phyloP scores from a whole-genome alignment of 805 yeast genomes.

The Barnettozyma populi region DNA sequence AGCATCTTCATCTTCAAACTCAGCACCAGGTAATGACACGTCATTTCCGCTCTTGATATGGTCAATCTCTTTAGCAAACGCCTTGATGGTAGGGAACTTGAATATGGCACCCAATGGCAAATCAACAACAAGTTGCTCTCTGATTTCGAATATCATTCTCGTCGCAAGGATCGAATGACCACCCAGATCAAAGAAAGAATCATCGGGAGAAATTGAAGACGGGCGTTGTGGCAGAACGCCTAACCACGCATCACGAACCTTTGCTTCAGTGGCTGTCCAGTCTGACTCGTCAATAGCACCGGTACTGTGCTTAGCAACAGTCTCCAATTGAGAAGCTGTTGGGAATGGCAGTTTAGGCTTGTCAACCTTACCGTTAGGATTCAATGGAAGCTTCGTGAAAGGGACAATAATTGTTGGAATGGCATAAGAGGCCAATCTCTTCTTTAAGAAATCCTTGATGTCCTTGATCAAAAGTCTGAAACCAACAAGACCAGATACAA shows the following conservation, averaged over 20 bases:
- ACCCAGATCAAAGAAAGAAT: slow-evolving; percentile 94
- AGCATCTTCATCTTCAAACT: slow-evolving; percentile 13
- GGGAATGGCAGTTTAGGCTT: slow-evolving; percentile 97
- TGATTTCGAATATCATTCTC: slow-evolving; percentile 88
- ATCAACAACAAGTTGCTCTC: slow-evolving; percentile 72
- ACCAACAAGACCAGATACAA: slow-evolving; percentile 72
- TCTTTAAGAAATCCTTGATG: slow-evolving; percentile 76
- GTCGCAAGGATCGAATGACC: slow-evolving; percentile 98
- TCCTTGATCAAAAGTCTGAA: slow-evolving; percentile 75
- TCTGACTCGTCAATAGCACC: slow-evolving; percentile 41
- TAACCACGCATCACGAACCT: slow-evolving; percentile 80
- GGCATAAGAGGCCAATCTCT: slow-evolving; percentile 87
- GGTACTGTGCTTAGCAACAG: slow-evolving; percentile 53
- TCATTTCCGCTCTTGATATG: slow-evolving; percentile 46
- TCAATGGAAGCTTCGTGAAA: slow-evolving; percentile 77
- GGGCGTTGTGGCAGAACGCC: slow-evolving; percentile 82
- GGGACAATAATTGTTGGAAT: slow-evolving; percentile 92
- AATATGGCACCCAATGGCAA: slow-evolving; percentile 88
- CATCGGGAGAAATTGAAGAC: slow-evolving; percentile 66
- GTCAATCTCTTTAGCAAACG: slow-evolving; percentile 71
- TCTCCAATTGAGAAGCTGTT: slow-evolving; percentile 74
- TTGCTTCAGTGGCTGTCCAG: slow-evolving; percentile 59
- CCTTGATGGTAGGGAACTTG: slow-evolving; percentile 79
- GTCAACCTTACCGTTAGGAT: slow-evolving; percentile 98
- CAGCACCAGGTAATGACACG: slow-evolving; percentile 35